Conservation (phyloP, 768 basidiomycete genomes). For the Mycena belliarum region DNA sequence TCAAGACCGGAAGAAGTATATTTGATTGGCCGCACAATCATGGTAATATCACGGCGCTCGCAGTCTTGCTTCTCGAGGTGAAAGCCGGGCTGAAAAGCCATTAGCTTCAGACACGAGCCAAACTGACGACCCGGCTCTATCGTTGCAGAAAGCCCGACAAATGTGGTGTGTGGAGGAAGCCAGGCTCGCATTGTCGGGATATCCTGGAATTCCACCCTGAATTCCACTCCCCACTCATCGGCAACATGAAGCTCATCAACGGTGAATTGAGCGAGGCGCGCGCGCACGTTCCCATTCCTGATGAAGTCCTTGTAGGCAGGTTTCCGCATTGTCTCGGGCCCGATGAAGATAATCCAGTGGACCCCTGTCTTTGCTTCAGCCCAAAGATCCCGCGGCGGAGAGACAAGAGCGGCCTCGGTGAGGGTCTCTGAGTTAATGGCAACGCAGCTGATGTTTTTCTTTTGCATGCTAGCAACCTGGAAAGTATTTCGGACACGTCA, state of each 20-base stretch:
- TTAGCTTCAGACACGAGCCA: neutral
- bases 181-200: neutral
- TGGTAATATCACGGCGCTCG: neutral
- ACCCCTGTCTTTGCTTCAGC: constrained; percentile 5
- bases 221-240: constrained; percentile 2
- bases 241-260: constrained; percentile 6
- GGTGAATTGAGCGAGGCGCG: constrained; percentile 1
- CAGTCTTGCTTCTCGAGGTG: constrained; percentile 6
- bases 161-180: neutral
- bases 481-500: too few species aligned
- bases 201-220: neutral
- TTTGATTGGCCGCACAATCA: neutral
- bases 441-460: neutral
- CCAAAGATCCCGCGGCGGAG: constrained; percentile 1
- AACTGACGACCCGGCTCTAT: constrained; percentile 1
- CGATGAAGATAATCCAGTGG: neutral
- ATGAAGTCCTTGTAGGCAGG: constrained; percentile 1
- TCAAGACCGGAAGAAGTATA: too few species aligned
- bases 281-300: neutral
- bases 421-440: constrained; percentile 8
- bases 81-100: constrained; percentile 4
- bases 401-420: neutral
- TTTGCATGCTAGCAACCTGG: too few species aligned
- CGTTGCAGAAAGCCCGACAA: neutral
- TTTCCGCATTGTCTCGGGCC: constrained; percentile 1